Evolutionary conservation across 768 basidiomycete species (phyloP).

Genomic region (Coprinopsis strossmayeri): DNA sequence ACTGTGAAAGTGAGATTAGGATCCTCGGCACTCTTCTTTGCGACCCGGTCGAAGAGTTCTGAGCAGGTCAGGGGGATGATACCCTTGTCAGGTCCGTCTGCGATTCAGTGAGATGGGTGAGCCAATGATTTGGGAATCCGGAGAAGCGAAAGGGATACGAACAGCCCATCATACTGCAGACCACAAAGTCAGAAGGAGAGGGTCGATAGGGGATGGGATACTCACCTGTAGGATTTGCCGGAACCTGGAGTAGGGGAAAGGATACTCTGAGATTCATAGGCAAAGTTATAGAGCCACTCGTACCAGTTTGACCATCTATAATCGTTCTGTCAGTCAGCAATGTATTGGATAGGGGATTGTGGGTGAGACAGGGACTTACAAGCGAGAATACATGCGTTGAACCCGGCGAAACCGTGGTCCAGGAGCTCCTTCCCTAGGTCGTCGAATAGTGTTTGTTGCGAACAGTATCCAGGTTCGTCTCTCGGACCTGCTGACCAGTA

Average conservation of each 20-base stretch:
- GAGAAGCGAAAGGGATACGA: constrained; percentile 28
- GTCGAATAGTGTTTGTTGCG: constrained; percentile 90
- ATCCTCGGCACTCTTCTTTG: constrained; percentile 53
- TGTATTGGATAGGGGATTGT: neutral
- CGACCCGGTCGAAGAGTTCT: constrained; percentile 85
- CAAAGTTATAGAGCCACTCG: constrained; percentile 6
- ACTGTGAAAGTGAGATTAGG: constrained; percentile 78
- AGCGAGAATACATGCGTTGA: constrained; percentile 98
- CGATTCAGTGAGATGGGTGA: constrained; percentile 2
- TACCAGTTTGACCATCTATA: constrained; percentile 81
- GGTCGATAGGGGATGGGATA: constrained; percentile 11
- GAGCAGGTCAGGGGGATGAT: constrained; percentile 95
- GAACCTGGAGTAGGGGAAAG: constrained; percentile 47
- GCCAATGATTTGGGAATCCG: neutral
- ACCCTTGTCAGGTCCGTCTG: constrained; percentile 93
- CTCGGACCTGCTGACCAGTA: constrained; percentile 94
- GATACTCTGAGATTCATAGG: constrained; percentile 3
- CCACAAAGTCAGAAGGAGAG: constrained; percentile 3
- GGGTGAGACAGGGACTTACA: constrained; percentile 53
- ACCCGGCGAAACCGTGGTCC: constrained; percentile 93
- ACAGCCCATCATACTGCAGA: constrained; percentile 90
- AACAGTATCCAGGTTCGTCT: constrained; percentile 87
- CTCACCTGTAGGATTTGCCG: constrained; percentile 88
- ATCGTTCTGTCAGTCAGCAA: constrained; percentile 8
- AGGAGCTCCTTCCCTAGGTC: constrained; percentile 92